Base-by-base conservation (phyloP, 1,284 basidiomycete genomes). In the Pseudozyma tsukubaensis region DNA sequence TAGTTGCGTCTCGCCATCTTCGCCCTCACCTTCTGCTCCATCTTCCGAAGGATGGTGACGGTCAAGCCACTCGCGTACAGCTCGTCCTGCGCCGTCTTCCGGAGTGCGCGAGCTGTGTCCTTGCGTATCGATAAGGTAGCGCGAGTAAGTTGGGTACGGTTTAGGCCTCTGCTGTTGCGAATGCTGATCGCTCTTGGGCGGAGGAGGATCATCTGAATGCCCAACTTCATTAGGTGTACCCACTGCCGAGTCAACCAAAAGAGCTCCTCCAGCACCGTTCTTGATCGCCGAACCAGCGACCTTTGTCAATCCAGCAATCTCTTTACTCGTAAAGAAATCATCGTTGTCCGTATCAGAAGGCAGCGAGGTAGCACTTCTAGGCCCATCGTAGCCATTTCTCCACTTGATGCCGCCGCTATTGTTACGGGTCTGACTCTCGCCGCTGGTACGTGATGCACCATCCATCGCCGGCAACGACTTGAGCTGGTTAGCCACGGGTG, bases 301-400 rank as follows among this genome's bases (percentile, higher is more conserved):
- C 44, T 65, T 63, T 4, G 56, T 57, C n/a, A 63, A n/a, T 1
- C 49, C 66, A 13, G 50, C 56, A 45, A 69, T 49, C 24, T 65
- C 61, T 18, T 58, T 74, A 45, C 54, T 68, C 13, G 52, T 60
- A 36, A 75, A 75, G 35, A 75, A 75, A 36, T 75, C 72, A 11
- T 75, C 72, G 49, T 51, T 54, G 47, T 75, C 72, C 56, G 72
- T 75, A 42, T 70, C 72, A 36, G 50, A 55, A 16, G 54, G 58
- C 36, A 66, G n/a, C n/a, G 61, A 65, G 8, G 50, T 49, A 0
- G 60, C 66, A 43, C 57, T 68, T 13, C 59, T 56, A 1, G 64
- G 52, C 7, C 48, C 64, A 19, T n/a, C 48, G 18, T 24, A 19
- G 10, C 32, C 42, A 16, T 52, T 40, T 12, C 36, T 21, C 18